These are phyloP conservation scores for Petasospora fabianii DNA, from an alignment of 1,139 yeast genomes.

Conservation along the genomic window DNA sequence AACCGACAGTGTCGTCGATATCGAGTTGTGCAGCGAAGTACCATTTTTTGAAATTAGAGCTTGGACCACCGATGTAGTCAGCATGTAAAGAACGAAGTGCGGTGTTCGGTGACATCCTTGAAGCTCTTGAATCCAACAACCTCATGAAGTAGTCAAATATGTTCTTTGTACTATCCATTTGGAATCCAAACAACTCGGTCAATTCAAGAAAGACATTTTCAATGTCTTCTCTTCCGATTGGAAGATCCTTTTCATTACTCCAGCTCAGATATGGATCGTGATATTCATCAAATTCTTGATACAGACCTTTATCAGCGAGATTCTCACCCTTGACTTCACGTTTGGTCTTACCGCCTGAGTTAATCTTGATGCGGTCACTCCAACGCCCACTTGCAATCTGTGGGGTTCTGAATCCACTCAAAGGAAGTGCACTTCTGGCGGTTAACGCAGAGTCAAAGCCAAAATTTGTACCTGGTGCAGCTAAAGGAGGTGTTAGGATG, in stretches of 20 bases:
- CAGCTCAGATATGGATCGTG: slow-evolving; percentile 61
- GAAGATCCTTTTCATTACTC: slow-evolving; percentile 38
- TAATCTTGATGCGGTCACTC: slow-evolving; percentile 34
- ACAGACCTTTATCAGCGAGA: slow-evolving; percentile 41
- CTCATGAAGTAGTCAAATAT: slow-evolving; percentile 57
- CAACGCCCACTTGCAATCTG: slow-evolving; percentile 43
- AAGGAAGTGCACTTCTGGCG: slow-evolving; percentile 38
- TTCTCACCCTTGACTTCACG: slow-evolving; percentile 28
- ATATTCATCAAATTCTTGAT: slow-evolving; percentile 37
- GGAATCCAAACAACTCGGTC: slow-evolving; percentile 53
- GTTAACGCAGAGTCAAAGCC: slow-evolving; percentile 33
- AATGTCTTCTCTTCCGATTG: slow-evolving; percentile 46
- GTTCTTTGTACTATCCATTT: slow-evolving; percentile 51
- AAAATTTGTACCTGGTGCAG: slow-evolving; percentile 16
- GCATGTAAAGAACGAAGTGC: slow-evolving; percentile 57
- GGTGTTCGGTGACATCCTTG: slow-evolving; percentile 48
- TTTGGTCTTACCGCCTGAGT: slow-evolving; percentile 29
- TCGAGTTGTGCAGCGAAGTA: slow-evolving; percentile 60
- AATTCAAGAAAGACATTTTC: slow-evolving; percentile 51
- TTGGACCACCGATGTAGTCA: slow-evolving; percentile 60
- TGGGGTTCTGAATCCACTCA: slow-evolving; percentile 52
- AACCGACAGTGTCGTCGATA: slow-evolving; percentile 46
- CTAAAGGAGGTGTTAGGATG: slow-evolving; percentile 6
- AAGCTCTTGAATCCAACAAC: slow-evolving; percentile 56
- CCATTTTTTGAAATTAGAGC: slow-evolving; percentile 62